Percentiles rank a stretch among this genome's conserved stretches.
phyloP scores from a whole-genome alignment of 2,329 filamentous ascomycete genomes.

The Colletotrichum neosansevieriae region DNA sequence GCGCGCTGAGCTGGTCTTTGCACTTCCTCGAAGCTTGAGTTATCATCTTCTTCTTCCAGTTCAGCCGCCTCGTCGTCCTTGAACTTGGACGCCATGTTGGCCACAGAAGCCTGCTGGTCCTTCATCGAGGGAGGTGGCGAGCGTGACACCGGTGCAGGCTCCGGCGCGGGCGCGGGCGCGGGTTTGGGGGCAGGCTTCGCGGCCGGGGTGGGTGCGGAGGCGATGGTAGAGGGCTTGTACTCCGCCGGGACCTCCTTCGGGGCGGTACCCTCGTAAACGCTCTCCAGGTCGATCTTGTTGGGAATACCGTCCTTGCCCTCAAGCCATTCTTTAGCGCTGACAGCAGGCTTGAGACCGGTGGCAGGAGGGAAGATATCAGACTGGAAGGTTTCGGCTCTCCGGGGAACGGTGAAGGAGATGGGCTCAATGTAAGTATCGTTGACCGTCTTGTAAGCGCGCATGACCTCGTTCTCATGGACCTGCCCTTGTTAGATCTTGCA shows the following conservation, averaged over 20 bases:
- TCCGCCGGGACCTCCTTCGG: slow-evolving; percentile 81
- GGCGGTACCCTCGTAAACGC: slow-evolving; percentile 86
- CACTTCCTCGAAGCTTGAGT: slow-evolving; percentile 89
- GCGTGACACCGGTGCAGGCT: slow-evolving; percentile 53
- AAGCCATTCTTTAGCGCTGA: slow-evolving; percentile 87
- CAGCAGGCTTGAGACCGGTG: slow-evolving; percentile 81
- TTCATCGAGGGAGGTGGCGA: slow-evolving; percentile 76
- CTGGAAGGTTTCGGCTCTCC: slow-evolving; percentile 94
- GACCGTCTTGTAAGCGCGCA: slow-evolving; percentile 97
- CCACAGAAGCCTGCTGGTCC: slow-evolving; percentile 89
- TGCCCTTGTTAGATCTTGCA: slow-evolving; percentile 49
- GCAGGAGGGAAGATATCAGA: slow-evolving; percentile 96
- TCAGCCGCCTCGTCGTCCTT: slow-evolving; percentile 75
- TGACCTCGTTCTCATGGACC: slow-evolving; percentile 96
- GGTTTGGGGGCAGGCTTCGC: slow-evolving; percentile 64
- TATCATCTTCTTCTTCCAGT: slow-evolving; percentile 73
- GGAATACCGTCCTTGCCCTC: slow-evolving; percentile 86
- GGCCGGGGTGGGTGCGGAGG: slow-evolving; percentile 57
- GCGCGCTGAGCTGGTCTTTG: slow-evolving; percentile 78
- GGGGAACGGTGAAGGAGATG: slow-evolving; percentile 95
- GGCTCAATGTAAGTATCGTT: slow-evolving; percentile 95
- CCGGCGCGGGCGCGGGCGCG: slow-evolving; percentile 63
- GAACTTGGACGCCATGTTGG: slow-evolving; percentile 86
- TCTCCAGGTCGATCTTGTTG: slow-evolving; percentile 93
- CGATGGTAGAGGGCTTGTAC: slow-evolving; percentile 68